Evolutionary conservation across 768 basidiomycete genomes (phyloP).

Genomic region (Thelephora aurantiotincta): DNA sequence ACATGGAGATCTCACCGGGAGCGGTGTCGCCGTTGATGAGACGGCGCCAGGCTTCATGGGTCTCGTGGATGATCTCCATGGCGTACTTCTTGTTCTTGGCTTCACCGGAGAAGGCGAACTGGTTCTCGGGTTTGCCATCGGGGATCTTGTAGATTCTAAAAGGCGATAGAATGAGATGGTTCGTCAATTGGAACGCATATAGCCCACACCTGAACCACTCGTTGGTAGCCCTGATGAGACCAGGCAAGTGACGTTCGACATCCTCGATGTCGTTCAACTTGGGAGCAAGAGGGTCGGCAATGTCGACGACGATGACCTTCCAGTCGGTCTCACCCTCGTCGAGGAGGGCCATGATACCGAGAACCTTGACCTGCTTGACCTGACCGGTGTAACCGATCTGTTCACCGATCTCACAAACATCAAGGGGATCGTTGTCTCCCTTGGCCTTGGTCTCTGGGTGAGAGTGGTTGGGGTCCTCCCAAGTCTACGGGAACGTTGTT

Average conservation of each 20-base stretch:
- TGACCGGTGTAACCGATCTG: constrained; percentile 95
- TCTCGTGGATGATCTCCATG: constrained; percentile 97
- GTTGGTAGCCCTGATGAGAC: constrained; percentile 91
- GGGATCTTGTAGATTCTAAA: constrained; percentile 85
- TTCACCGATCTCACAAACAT: constrained; percentile 99
- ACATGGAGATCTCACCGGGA: constrained; percentile 77
- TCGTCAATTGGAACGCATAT: neutral
- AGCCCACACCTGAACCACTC: constrained; percentile 89
- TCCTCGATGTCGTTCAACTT: constrained; percentile 99
- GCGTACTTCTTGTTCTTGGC: constrained; percentile 99
- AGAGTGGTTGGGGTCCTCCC: constrained; percentile 82
- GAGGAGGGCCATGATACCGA: constrained; percentile 98
- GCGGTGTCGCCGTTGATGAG: constrained; percentile 72
- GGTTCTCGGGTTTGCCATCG: constrained; percentile 93
- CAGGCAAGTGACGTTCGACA: constrained; percentile 94
- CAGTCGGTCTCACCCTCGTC: constrained; percentile 99
- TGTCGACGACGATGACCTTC: constrained; percentile 98
- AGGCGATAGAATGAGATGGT: neutral
- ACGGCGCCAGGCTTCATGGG: constrained; percentile 96
- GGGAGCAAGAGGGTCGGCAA: constrained; percentile 87
- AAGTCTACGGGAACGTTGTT: constrained; percentile 47
- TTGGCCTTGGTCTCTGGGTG: constrained; percentile 98
- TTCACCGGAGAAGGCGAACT: constrained; percentile 98
- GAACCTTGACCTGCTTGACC: constrained; percentile 99
- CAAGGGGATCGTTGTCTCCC: constrained; percentile 98